Conservation (phyloP, 2,329 filamentous ascomycete genomes). For the Chrysosporium queenslandicum region DNA sequence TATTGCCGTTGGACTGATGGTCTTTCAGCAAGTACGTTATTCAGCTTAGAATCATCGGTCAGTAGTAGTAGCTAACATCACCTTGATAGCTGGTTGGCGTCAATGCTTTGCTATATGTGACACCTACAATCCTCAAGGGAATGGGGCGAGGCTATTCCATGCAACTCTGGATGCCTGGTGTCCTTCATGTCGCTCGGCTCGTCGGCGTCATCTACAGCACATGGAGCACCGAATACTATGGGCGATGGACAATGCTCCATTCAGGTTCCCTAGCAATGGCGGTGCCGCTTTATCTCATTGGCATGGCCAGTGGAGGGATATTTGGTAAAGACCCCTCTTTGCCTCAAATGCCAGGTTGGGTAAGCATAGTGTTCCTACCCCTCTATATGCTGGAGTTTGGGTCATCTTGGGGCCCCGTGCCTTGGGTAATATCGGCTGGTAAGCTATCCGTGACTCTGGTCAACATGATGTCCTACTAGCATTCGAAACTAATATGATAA, state of each 20-base stretch:
- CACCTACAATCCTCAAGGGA: slow-evolving; percentile 48
- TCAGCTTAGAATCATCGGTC: slow-evolving; percentile 29
- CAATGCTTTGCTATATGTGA: slow-evolving; percentile 52
- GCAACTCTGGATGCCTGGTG: slow-evolving; percentile 46
- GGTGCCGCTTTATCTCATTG: background rate
- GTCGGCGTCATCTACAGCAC: slow-evolving; percentile 40
- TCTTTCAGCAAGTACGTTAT: background rate
- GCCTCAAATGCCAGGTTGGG: slow-evolving; percentile 45
- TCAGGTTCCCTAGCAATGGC: slow-evolving; percentile 26
- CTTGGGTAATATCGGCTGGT: slow-evolving; percentile 54
- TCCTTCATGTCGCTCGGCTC: slow-evolving; percentile 43
- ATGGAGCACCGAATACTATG: slow-evolving; percentile 40
- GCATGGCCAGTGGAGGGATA: background rate
- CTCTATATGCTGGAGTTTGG: slow-evolving; percentile 66
- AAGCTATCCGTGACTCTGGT: background rate
- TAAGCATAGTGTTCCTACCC: slow-evolving; percentile 51
- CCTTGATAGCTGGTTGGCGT: slow-evolving; percentile 41
- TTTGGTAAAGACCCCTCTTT: background rate
- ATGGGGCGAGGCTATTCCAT: slow-evolving; percentile 36
- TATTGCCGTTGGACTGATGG: background rate
- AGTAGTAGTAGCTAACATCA: slow-evolving; percentile 24
- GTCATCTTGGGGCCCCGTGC: slow-evolving; percentile 60
- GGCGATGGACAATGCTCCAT: slow-evolving; percentile 31
- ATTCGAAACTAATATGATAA: background rate
- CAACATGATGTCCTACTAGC: no score